Conservation (phyloP, 805 yeast genomes). For the Saccharomycopsis capsularis region DNA sequence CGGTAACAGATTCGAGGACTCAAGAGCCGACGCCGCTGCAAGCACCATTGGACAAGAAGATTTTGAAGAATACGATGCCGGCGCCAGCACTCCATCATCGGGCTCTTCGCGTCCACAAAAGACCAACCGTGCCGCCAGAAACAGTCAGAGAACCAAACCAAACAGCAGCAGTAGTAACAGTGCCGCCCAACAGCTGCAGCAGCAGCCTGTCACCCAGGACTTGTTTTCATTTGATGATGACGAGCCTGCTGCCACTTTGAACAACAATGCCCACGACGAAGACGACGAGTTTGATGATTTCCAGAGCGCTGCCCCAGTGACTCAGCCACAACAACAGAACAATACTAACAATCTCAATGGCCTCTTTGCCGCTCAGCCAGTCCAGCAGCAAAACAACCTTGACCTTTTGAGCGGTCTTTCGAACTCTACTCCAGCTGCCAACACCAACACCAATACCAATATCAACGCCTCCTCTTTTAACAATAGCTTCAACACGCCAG, state of each 20-base stretch:
- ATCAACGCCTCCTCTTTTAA: constrained; percentile 20
- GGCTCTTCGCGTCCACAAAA: constrained; percentile 3
- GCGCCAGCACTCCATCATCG: constrained; percentile 4
- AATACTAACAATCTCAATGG: neutral
- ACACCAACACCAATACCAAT: neutral
- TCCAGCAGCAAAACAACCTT: neutral
- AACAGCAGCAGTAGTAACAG: neutral
- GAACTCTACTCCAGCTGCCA: constrained; percentile 21
- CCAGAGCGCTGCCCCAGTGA: constrained; percentile 54
- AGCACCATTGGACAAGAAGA: constrained; percentile 25
- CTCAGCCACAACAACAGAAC: neutral
- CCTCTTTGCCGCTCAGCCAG: neutral
- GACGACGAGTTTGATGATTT: constrained; percentile 80
- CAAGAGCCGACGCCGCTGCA: constrained; percentile 37
- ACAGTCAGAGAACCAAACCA: neutral
- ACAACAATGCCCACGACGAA: constrained; percentile 37
- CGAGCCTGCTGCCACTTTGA: constrained; percentile 13
- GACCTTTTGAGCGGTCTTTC: constrained; percentile 14
- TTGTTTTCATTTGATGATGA: constrained; percentile 40
- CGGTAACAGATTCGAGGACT: constrained; percentile 59
- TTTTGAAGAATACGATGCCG: constrained; percentile 58
- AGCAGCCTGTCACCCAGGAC: constrained; percentile 29
- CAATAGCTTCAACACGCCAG: constrained; percentile 23
- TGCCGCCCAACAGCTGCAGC: constrained; percentile 7
- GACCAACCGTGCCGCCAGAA: constrained; percentile 9